A percentile compares a stretch with the other conserved stretches of the same genome.
Evolutionary conservation across 495 filamentous ascomycete species (phyloP).

Genomic region (Jackrogersella multiformis): DNA sequence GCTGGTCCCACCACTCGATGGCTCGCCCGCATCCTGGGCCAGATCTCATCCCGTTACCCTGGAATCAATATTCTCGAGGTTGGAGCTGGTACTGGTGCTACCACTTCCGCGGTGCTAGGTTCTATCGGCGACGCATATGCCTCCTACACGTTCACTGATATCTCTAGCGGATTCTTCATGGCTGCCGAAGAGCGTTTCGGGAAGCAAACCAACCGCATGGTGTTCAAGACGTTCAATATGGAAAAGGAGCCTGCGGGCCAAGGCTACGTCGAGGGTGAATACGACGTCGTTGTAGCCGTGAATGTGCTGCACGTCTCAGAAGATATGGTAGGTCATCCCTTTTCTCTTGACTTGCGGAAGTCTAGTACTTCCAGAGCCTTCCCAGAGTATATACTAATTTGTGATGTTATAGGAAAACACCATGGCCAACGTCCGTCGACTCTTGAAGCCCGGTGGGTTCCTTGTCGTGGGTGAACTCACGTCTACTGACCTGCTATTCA

Average conservation of each 20-base stretch:
- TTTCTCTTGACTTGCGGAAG: too few relatives aligned
- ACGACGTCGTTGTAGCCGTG: neutral
- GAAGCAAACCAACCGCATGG: constrained; percentile 47
- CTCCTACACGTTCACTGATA: constrained; percentile 56
- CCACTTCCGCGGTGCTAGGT: constrained; percentile 25
- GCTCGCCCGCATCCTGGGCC: neutral
- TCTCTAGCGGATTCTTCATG: constrained; percentile 51
- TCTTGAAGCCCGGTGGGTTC: neutral
- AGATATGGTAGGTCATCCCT: neutral
- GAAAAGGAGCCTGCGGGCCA: constrained; percentile 54
- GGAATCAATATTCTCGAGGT: constrained; percentile 52
- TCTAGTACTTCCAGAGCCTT: neutral
- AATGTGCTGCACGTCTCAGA: neutral
- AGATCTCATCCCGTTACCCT: neutral
- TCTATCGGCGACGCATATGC: neutral
- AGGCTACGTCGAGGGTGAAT: constrained; percentile 47
- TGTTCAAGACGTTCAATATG: constrained; percentile 56
- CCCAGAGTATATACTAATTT: too few relatives aligned
- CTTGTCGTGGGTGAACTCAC: neutral
- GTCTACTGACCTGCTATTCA: too few relatives aligned
- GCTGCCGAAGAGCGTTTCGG: constrained; percentile 10
- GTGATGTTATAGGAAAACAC: too few relatives aligned
- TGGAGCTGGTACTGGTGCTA: constrained; percentile 59
- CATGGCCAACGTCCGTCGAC: neutral
- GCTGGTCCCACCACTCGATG: constrained; percentile 4